phyloP scores from a whole-genome alignment of 495 filamentous ascomycete species.

The Choiromyces venosus region DNA sequence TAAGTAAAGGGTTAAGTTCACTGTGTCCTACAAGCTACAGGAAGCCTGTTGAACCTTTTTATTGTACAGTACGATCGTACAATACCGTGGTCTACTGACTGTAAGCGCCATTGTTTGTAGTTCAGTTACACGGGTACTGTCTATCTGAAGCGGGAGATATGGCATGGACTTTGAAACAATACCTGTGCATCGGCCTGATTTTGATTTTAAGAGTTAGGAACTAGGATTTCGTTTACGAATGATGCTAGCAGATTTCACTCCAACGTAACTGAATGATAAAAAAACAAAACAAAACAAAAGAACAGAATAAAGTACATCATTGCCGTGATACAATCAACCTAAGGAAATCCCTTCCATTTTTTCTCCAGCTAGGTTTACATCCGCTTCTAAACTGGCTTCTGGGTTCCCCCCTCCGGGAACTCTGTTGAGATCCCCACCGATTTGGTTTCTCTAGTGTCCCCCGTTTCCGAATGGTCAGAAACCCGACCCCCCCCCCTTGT shows the following conservation, averaged over 20 bases:
- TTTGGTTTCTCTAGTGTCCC: background rate
- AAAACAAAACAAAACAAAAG: background rate
- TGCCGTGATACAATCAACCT: background rate
- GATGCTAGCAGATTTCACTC: background rate
- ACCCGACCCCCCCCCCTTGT: background rate
- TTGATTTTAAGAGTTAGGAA: background rate
- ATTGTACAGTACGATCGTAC: too few species aligned
- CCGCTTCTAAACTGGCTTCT: background rate
- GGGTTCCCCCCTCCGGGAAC: background rate
- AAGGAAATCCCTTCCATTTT: background rate
- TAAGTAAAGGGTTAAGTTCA: background rate
- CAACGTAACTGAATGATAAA: background rate
- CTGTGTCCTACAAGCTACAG: background rate
- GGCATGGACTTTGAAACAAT: background rate
- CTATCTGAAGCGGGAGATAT: background rate
- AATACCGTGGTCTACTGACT: too few species aligned
- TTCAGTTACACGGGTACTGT: background rate
- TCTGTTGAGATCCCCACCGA: background rate
- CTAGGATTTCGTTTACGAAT: background rate
- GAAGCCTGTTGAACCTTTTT: too few species aligned
- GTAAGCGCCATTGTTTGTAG: background rate
- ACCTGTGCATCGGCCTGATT: background rate
- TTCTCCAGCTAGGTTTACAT: background rate
- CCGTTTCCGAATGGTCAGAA: background rate
- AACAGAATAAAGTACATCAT: background rate